Evolutionary conservation across 305 asterid species (phyloP).

Genomic region (Fraxinus sp.): DNA sequence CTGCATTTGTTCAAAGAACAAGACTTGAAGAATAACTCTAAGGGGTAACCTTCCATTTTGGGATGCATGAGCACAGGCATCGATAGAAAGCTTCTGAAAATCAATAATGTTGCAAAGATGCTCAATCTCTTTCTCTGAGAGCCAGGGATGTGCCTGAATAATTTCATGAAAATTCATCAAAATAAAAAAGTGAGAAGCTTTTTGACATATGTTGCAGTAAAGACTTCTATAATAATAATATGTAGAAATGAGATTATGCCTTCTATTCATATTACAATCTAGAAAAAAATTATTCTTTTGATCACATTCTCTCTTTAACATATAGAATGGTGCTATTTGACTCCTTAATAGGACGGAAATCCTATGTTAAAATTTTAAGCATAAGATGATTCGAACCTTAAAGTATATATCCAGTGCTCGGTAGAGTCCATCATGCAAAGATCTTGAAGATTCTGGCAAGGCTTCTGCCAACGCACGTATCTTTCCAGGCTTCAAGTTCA

Average conservation of each 20-base stretch:
- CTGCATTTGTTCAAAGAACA: conserved; percentile 95
- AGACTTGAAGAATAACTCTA: conserved; percentile 78
- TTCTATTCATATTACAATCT: background rate
- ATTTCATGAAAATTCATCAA: conserved; percentile 25
- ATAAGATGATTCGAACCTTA: conserved; percentile 48
- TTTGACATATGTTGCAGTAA: background rate
- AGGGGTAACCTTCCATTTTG: conserved; percentile 89
- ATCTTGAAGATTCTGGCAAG: conserved; percentile 82
- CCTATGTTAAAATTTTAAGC: background rate
- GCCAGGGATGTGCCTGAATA: conserved; percentile 87
- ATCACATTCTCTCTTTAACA: background rate
- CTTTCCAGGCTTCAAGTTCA: conserved; percentile 79
- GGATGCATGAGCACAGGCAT: conserved; percentile 98
- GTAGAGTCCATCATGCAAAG: conserved; percentile 92
- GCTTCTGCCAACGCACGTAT: conserved; percentile 69
- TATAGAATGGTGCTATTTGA: background rate
- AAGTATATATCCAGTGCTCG: conserved; percentile 85
- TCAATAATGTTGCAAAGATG: conserved; percentile 73
- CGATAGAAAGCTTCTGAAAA: conserved; percentile 90
- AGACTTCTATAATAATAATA: background rate
- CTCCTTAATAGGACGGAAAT: background rate
- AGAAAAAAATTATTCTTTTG: background rate
- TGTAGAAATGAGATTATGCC: background rate
- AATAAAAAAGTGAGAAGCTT: background rate
- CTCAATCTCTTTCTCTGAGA: conserved; percentile 74